A percentile compares a stretch with the other conserved stretches of the same genome.
phyloP scores from a whole-genome alignment of 345 rosid genomes.

The rapeseed (Brassica napus) region Da-Ae NC_063436.1:4971001-4971500 shows the following conservation, averaged over 20 bases:
- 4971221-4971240: neutral
- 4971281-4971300: neutral
- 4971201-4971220: neutral
- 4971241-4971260: neutral
- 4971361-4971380: neutral
- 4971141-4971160: slow-evolving; percentile 38
- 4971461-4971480: neutral
- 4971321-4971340: neutral
- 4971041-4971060: slow-evolving; percentile 51
- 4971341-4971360: neutral
- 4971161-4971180: neutral
- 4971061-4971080: slow-evolving; percentile 57
- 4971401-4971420: neutral
- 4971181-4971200: neutral
- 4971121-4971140: slow-evolving; percentile 50
- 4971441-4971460: too few relatives aligned
- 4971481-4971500: neutral
- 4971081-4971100: slow-evolving; percentile 28
- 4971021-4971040: slow-evolving; percentile 59
- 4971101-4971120: slow-evolving; percentile 41
- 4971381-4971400: neutral
- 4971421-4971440: neutral
- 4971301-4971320: neutral
- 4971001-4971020: slow-evolving; percentile 36
- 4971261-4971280: neutral